Conservation (phyloP, 192 early-diverging fungal genomes). For the Funneliformis mosseae region DNA sequence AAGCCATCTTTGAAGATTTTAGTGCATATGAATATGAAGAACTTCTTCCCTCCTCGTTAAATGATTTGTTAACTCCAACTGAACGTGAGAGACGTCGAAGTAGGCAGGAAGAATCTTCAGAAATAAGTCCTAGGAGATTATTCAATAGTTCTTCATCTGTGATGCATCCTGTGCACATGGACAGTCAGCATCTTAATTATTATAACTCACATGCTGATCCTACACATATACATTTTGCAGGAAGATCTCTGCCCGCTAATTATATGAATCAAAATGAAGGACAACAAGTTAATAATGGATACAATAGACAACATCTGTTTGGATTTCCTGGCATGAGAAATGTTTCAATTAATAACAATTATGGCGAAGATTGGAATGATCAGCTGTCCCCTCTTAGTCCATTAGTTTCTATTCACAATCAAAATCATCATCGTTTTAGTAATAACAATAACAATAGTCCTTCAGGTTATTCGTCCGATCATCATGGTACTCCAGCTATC, state of each 20-base stretch:
- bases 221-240: slow-evolving; percentile 32
- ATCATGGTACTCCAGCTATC: slow-evolving; percentile 21
- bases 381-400: slow-evolving; percentile 8
- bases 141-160: slow-evolving; percentile 4
- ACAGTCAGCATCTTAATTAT: background rate
- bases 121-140: slow-evolving; percentile 10
- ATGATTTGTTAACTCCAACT: slow-evolving; percentile 53
- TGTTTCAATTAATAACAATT: background rate
- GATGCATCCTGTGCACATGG: slow-evolving; percentile 15
- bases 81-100: slow-evolving; percentile 50
- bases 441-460: background rate
- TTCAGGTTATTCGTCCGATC: background rate
- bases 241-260: slow-evolving; percentile 24
- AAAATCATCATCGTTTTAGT: background rate
- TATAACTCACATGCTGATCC: slow-evolving; percentile 22
- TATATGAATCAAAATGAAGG: slow-evolving; percentile 17
- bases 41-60: slow-evolving; percentile 54
- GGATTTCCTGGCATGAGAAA: background rate
- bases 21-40: slow-evolving; percentile 41
- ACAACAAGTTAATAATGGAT: background rate
- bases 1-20: background rate
- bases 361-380: slow-evolving; percentile 17
- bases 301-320: background rate
- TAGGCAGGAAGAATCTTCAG: slow-evolving; percentile 40
- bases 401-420: background rate